Conservation (phyloP, 164 flowering plant species). For the Warburgia ugandensis region DNA sequence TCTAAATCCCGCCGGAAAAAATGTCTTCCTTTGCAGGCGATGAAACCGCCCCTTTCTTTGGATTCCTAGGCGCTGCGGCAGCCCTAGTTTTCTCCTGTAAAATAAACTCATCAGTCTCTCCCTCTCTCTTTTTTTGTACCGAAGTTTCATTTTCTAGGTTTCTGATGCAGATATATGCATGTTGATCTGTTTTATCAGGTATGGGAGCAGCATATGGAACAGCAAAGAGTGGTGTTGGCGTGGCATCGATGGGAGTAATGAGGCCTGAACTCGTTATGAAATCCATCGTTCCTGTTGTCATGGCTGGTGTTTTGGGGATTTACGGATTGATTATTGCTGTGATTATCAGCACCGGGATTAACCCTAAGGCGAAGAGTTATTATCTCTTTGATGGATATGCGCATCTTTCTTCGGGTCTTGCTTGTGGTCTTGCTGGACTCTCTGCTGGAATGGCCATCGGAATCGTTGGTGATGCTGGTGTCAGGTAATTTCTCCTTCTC, state of each 20-base stretch:
- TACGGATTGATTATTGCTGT: conserved; percentile 82
- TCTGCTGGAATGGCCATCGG: conserved; percentile 93
- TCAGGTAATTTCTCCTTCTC: conserved; percentile 36
- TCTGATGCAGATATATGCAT: conserved; percentile 4
- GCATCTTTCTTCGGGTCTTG: conserved; percentile 78
- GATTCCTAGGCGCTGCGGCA: conserved; percentile 82
- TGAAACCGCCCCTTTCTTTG: conserved; percentile 82
- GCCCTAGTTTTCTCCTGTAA: conserved; percentile 85
- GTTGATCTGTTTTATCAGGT: conserved; percentile 29
- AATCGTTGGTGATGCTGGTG: conserved; percentile 88
- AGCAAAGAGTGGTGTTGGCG: conserved; percentile 90
- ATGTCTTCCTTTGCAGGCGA: conserved; percentile 68
- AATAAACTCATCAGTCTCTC: background rate
- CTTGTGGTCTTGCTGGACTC: conserved; percentile 91
- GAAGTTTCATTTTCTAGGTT: background rate
- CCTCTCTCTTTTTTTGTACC: background rate
- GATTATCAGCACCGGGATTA: conserved; percentile 85
- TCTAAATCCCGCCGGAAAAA: conserved; percentile 5
- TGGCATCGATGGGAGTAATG: conserved; percentile 94
- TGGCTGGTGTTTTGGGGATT: conserved; percentile 93
- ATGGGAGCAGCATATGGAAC: conserved; percentile 97
- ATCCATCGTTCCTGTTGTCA: conserved; percentile 87
- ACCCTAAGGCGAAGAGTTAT: conserved; percentile 78
- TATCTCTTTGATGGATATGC: conserved; percentile 88
- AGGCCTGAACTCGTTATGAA: conserved; percentile 93